Evolutionary conservation across 129 eudicot species (phyloP).

Genomic region (Calendula officinalis): DNA sequence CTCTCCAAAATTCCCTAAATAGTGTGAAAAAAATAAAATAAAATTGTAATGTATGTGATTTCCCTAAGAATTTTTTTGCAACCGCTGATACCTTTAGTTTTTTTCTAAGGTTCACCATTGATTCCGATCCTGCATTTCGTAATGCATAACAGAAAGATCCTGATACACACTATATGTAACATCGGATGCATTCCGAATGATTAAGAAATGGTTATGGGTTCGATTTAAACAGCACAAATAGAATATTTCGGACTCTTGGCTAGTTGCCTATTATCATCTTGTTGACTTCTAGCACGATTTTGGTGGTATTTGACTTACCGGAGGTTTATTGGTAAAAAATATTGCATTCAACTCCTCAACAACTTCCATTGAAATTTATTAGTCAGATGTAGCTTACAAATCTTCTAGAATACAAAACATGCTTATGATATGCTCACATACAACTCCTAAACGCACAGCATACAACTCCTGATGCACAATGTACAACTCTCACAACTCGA

Average conservation of each 20-base stretch:
- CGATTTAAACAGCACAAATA: not conserved
- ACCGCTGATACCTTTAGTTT: no score
- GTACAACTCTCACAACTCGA: not conserved
- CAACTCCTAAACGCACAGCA: not conserved
- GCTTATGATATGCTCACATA: not conserved
- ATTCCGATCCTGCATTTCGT: no score
- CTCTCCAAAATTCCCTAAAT: no score
- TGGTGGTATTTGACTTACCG: not conserved
- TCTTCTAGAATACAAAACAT: not conserved
- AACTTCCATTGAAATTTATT: not conserved
- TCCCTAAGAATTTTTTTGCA: no score
- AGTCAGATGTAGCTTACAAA: not conserved
- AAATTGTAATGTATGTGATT: no score
- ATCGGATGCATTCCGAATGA: no score
- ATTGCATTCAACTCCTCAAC: constrained; percentile 6
- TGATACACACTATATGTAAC: no score
- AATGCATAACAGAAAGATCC: no score
- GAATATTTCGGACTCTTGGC: not conserved
- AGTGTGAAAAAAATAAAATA: no score
- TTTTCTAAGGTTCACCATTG: no score
- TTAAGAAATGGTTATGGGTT: not conserved
- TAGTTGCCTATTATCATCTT: not conserved
- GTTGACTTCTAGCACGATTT: not conserved
- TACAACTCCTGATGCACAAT: not conserved
- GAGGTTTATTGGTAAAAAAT: constrained; percentile 1